Evolutionary conservation across 495 filamentous ascomycete genomes (phyloP).

Genomic region (Podospora conica): DNA sequence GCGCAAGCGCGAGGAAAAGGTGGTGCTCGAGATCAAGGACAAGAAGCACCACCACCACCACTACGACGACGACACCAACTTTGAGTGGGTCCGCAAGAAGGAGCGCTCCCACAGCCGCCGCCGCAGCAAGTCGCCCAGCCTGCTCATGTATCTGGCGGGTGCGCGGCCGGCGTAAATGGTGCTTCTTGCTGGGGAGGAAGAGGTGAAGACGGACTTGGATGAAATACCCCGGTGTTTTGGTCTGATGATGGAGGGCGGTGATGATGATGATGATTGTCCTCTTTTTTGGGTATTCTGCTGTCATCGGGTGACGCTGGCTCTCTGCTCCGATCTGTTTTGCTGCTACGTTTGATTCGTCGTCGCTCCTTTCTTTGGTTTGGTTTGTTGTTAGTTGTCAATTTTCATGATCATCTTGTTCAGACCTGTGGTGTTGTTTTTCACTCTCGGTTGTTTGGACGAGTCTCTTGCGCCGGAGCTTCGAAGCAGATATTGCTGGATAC

Average conservation of each 20-base stretch:
- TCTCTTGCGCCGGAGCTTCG: neutral
- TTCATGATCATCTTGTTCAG: neutral
- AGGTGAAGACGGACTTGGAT: neutral
- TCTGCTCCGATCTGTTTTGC: neutral
- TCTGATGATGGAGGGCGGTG: neutral
- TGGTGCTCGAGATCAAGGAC: conserved; percentile 35
- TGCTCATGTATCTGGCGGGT: conserved; percentile 45
- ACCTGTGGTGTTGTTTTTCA: neutral
- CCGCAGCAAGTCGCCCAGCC: conserved; percentile 41
- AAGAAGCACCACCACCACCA: conserved; percentile 43
- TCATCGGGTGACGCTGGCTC: neutral
- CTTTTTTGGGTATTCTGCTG: neutral
- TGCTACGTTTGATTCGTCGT: neutral
- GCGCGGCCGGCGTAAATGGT: conserved; percentile 29
- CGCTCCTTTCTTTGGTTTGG: neutral
- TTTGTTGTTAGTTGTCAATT: neutral
- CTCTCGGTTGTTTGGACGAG: neutral
- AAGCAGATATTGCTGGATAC: neutral
- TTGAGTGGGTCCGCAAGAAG: conserved; percentile 60
- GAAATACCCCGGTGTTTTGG: neutral
- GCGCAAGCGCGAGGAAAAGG: conserved; percentile 35
- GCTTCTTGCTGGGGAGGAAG: neutral
- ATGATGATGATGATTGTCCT: neutral
- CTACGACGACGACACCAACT: conserved; percentile 41
- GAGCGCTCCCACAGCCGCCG: conserved; percentile 25